phyloP scores from a whole-genome alignment of 345 rosid species.

The Hirschfeldia incana region DNA sequence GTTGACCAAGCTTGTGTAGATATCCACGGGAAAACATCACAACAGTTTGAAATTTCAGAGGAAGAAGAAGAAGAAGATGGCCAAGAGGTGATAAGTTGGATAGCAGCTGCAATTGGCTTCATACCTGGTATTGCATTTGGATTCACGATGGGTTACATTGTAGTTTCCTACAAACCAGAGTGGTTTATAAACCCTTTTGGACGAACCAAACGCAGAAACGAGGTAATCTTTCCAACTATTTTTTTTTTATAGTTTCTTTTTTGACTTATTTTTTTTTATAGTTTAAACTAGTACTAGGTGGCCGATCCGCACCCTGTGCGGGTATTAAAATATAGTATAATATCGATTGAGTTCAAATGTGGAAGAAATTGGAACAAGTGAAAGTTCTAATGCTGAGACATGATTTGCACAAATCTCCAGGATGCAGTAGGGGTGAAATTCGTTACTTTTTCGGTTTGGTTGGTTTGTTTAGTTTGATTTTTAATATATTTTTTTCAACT shows the following conservation, averaged over 20 bases:
- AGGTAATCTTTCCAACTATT: background rate
- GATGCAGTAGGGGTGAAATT: too few species aligned
- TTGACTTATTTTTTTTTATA: too few species aligned
- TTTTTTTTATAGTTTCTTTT: too few species aligned
- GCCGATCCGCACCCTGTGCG: too few species aligned
- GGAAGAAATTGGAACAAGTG: too few species aligned
- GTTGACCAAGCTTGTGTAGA: background rate
- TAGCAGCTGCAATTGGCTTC: background rate
- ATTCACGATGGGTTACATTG: background rate
- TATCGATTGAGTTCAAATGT: too few species aligned
- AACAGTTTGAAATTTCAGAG: background rate
- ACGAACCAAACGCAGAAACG: background rate
- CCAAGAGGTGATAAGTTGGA: background rate
- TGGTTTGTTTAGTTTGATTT: too few species aligned
- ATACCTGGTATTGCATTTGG: background rate
- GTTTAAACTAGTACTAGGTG: background rate
- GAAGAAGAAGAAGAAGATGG: background rate
- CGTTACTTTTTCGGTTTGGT: too few species aligned
- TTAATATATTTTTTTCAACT: too few species aligned
- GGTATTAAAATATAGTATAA: too few species aligned
- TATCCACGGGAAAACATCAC: background rate
- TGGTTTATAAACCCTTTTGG: background rate
- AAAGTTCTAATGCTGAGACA: too few species aligned
- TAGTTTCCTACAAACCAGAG: background rate
- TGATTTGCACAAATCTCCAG: too few species aligned